A percentile compares a stretch with the other conserved stretches of the same genome.
Evolutionary conservation across 2,329 filamentous ascomycete genomes (phyloP).

Genomic region (Colletotrichum gloeosporioides): DNA sequence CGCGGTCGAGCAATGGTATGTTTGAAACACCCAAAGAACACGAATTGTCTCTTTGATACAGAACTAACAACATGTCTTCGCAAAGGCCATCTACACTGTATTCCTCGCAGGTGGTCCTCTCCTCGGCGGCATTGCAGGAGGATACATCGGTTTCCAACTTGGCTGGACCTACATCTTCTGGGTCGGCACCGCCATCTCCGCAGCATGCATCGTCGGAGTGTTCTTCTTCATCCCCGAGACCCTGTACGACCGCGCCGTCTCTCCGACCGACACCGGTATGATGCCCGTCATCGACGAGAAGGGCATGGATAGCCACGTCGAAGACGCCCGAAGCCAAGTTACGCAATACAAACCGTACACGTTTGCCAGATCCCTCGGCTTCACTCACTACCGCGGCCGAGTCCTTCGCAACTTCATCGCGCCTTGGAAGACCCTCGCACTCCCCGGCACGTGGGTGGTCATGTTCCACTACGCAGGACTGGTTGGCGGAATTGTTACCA

Average conservation of each 20-base stretch:
- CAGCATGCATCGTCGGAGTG: constrained; percentile 25
- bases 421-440: constrained; percentile 31
- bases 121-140: constrained; percentile 37
- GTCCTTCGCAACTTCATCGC: constrained; percentile 26
- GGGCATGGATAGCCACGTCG: background rate
- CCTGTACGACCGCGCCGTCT: constrained; percentile 26
- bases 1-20: constrained; percentile 37
- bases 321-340: background rate
- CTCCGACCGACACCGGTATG: background rate
- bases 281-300: constrained; percentile 3
- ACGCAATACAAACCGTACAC: background rate
- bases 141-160: constrained; percentile 36
- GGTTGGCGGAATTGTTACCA: constrained; percentile 38
- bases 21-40: background rate
- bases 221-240: constrained; percentile 41
- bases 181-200: constrained; percentile 33
- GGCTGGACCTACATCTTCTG: constrained; percentile 39
- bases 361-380: constrained; percentile 20
- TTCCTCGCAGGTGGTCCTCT: constrained; percentile 35
- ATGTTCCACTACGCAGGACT: constrained; percentile 42
- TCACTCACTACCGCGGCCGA: constrained; percentile 25
- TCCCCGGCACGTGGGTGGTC: constrained; percentile 40
- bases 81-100: constrained; percentile 35
- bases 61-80: background rate
- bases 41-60: background rate